These are phyloP conservation scores for Volvox reticuliferus DNA, from an alignment of 139 green algal genomes.

Conservation along the genomic window DNA sequence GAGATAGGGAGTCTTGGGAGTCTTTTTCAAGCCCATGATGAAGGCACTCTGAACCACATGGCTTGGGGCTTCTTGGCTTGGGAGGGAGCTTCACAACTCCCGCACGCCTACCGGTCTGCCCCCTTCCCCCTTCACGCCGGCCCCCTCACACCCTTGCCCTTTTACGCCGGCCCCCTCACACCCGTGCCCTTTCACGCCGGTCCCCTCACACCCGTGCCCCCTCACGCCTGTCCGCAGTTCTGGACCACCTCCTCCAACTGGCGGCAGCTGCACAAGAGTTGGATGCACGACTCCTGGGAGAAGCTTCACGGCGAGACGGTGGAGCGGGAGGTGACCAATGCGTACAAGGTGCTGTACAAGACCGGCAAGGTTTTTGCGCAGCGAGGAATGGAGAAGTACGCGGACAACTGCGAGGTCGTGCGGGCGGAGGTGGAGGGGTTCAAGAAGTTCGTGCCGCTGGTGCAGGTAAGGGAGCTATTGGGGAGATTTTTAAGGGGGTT, in stretches of 20 bases:
- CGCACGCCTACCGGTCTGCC: too few relatives aligned
- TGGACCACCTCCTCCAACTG: conserved; percentile 76
- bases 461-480: conserved; percentile 64
- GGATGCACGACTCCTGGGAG: conserved; percentile 75
- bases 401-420: conserved; percentile 76
- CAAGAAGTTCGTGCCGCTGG: conserved; percentile 80
- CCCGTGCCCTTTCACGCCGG: too few relatives aligned
- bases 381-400: conserved; percentile 62
- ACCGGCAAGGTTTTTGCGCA: conserved; percentile 68
- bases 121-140: too few relatives aligned
- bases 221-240: conserved; percentile 59
- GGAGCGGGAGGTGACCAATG: conserved; percentile 70
- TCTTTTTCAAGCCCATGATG: too few relatives aligned
- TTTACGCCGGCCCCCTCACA: too few relatives aligned
- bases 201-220: neutral
- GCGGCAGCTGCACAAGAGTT: conserved; percentile 63
- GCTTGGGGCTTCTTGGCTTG: neutral
- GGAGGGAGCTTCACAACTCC: too few relatives aligned
- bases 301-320: conserved; percentile 77
- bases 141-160: too few relatives aligned
- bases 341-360: conserved; percentile 78
- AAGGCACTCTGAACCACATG: neutral
- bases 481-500: neutral
- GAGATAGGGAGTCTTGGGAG: too few relatives aligned
- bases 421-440: conserved; percentile 79